These are phyloP conservation scores for Triangularia verruculosa DNA, from an alignment of 2,329 filamentous ascomycete genomes.

Conservation along the genomic window DNA sequence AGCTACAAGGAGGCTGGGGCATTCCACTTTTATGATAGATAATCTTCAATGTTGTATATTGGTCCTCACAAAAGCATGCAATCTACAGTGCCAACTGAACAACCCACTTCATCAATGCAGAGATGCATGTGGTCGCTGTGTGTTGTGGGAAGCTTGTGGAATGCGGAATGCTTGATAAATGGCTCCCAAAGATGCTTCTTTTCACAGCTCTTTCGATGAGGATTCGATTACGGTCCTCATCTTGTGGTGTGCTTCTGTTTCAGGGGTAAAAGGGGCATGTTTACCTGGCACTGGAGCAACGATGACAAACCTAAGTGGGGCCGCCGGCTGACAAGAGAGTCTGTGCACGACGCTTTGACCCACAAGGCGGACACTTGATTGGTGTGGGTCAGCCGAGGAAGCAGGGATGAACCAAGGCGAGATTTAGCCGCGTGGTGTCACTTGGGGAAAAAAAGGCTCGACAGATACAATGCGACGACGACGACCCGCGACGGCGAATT, in stretches of 20 bases:
- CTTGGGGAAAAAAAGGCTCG: neutral
- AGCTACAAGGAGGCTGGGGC: too few relatives aligned
- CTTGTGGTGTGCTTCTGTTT: neutral
- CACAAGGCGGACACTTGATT: neutral
- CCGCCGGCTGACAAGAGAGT: neutral
- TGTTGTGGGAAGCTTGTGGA: too few relatives aligned
- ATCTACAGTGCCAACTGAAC: too few relatives aligned
- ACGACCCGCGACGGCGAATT: neutral
- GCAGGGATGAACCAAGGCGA: neutral
- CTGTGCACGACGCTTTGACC: neutral
- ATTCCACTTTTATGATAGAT: too few relatives aligned
- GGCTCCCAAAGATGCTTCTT: too few relatives aligned
- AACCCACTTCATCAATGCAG: too few relatives aligned
- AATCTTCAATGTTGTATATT: too few relatives aligned
- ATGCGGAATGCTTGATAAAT: too few relatives aligned
- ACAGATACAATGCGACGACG: neutral
- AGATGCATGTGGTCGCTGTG: too few relatives aligned
- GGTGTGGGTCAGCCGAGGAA: conserved; percentile 5
- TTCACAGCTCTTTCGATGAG: too few relatives aligned
- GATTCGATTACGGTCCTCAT: too few relatives aligned
- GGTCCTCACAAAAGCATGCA: too few relatives aligned
- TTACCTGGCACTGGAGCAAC: neutral
- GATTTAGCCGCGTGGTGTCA: conserved; percentile 2
- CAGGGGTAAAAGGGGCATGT: conserved; percentile 3
- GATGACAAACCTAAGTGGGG: neutral